Evolutionary conservation across 495 filamentous ascomycete genomes (phyloP).

Genomic region (Aspergillus avenaceus): DNA sequence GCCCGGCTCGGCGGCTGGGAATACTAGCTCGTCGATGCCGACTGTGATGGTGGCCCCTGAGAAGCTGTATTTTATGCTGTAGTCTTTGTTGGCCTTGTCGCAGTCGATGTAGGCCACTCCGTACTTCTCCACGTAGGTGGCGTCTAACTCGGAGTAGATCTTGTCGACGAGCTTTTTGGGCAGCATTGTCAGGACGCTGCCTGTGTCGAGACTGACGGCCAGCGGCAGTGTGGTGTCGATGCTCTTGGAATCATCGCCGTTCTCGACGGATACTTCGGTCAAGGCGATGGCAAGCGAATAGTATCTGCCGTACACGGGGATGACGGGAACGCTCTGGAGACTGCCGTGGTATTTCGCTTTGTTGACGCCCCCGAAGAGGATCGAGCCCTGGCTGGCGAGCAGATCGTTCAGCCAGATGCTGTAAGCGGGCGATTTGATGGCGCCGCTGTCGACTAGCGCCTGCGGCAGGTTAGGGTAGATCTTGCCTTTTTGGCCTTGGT

Average conservation of each 20-base stretch:
- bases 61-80: conserved; percentile 65
- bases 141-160: conserved; percentile 60
- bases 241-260: conserved; percentile 29
- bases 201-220: conserved; percentile 75
- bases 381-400: conserved; percentile 62
- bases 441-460: conserved; percentile 59
- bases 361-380: conserved; percentile 87
- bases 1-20: conserved; percentile 2
- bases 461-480: conserved; percentile 59
- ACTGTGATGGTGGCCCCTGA: conserved; percentile 33
- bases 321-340: conserved; percentile 68
- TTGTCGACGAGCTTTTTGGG: conserved; percentile 57
- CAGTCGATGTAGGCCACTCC: conserved; percentile 60
- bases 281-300: conserved; percentile 74
- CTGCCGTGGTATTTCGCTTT: conserved; percentile 64
- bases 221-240: conserved; percentile 51
- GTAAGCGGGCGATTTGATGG: conserved; percentile 73
- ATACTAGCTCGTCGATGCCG: conserved; percentile 22
- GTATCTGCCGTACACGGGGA: conserved; percentile 43
- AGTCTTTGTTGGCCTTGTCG: conserved; percentile 44
- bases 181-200: conserved; percentile 69
- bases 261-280: conserved; percentile 47
- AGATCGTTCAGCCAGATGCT: conserved; percentile 85
- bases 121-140: conserved; percentile 47
- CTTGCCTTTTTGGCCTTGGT: conserved; percentile 51